Conservation (phyloP, 2,329 filamentous ascomycete species). For the Sporothrix globosa region DNA sequence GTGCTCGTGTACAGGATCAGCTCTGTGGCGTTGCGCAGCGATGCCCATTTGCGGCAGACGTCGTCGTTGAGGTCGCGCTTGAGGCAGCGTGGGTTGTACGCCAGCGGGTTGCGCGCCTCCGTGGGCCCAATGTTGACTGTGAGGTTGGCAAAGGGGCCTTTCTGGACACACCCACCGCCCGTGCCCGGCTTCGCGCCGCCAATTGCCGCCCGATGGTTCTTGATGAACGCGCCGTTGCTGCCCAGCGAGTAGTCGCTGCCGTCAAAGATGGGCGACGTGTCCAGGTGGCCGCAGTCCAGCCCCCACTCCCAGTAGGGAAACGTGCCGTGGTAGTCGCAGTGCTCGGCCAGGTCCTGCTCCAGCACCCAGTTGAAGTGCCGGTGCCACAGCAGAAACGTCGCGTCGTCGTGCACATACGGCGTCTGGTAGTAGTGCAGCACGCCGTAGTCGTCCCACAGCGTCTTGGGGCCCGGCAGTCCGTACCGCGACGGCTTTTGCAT, state of each 20-base stretch:
- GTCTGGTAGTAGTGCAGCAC: conserved; percentile 42
- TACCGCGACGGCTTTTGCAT: conserved; percentile 39
- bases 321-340: conserved; percentile 41
- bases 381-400: conserved; percentile 43
- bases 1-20: conserved; percentile 42
- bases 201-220: conserved; percentile 28
- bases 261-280: conserved; percentile 48
- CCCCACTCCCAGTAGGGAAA: conserved; percentile 48
- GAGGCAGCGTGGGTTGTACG: conserved; percentile 45
- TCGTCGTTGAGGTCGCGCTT: conserved; percentile 42
- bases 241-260: conserved; percentile 49
- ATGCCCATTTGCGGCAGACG: conserved; percentile 36
- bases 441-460: conserved; percentile 41
- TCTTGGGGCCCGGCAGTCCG: conserved; percentile 35
- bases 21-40: conserved; percentile 40
- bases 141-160: conserved; percentile 40
- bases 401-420: conserved; percentile 41
- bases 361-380: conserved; percentile 43
- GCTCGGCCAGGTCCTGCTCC: conserved; percentile 39
- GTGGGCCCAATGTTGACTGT: conserved; percentile 43
- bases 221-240: conserved; percentile 46
- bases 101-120: conserved; percentile 35
- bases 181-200: conserved; percentile 29
- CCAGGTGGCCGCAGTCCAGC: conserved; percentile 40
- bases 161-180: conserved; percentile 41